These are phyloP conservation scores for Delphinella strobiligena DNA, from an alignment of 2,329 filamentous ascomycete species.

Conservation along the genomic window DNA sequence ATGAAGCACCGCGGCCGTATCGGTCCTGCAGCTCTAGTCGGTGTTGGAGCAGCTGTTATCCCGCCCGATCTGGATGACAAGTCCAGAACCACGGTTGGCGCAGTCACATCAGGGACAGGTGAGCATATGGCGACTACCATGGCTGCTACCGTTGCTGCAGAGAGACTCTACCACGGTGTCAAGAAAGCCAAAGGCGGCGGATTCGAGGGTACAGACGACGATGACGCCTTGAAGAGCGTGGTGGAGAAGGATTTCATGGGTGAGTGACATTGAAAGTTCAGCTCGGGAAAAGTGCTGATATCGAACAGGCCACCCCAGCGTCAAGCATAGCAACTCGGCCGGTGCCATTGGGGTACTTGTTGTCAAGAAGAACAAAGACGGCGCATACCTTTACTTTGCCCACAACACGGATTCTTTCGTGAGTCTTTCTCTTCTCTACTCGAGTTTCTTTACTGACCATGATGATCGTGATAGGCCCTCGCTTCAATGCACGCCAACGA, in stretches of 20 bases:
- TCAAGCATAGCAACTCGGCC: slow-evolving; percentile 64
- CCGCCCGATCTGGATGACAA: slow-evolving; percentile 60
- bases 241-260: slow-evolving; percentile 85
- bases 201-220: slow-evolving; percentile 36
- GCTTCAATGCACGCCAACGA: slow-evolving; percentile 81
- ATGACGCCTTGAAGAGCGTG: slow-evolving; percentile 67
- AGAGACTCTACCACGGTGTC: slow-evolving; percentile 64
- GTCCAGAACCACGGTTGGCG: slow-evolving; percentile 59
- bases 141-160: slow-evolving; percentile 76
- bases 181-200: slow-evolving; percentile 48
- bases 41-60: slow-evolving; percentile 82
- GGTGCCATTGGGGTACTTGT: slow-evolving; percentile 84
- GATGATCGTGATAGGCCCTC: slow-evolving; percentile 42
- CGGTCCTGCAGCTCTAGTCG: slow-evolving; percentile 84
- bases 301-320: slow-evolving; percentile 57
- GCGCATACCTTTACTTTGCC: slow-evolving; percentile 79
- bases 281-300: slow-evolving; percentile 5
- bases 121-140: slow-evolving; percentile 97
- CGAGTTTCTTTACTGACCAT: slow-evolving; percentile 2
- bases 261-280: slow-evolving; percentile 17
- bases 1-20: slow-evolving; percentile 94
- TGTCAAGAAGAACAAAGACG: slow-evolving; percentile 69
- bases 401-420: slow-evolving; percentile 86
- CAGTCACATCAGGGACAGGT: slow-evolving; percentile 86
- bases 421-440: slow-evolving; percentile 15